Conservation (phyloP, 78 protist genomes). For the Protostelium mycophagum region DNA sequence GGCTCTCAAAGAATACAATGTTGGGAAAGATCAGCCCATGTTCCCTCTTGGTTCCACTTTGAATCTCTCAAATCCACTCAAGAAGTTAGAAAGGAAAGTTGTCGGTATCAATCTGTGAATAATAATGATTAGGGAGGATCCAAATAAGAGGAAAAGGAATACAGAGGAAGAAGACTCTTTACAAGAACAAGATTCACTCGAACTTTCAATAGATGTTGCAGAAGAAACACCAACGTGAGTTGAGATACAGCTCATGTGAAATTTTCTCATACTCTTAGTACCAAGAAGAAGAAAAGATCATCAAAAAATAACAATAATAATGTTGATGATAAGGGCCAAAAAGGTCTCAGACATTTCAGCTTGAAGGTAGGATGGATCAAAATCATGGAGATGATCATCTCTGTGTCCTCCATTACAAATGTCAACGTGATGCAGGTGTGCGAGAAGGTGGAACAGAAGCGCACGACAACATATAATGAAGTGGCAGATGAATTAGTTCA, state of each 20-base stretch:
- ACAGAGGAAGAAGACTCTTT: neutral
- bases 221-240: neutral
- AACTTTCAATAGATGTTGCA: neutral
- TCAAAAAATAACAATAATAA: neutral
- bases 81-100: constrained; percentile 6
- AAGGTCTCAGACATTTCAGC: neutral
- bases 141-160: neutral
- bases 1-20: neutral
- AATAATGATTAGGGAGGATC: constrained; percentile 6
- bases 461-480: constrained; percentile 63
- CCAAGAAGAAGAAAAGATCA: neutral
- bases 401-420: neutral
- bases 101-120: constrained; percentile 6
- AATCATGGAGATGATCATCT: neutral
- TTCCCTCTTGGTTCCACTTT: constrained; percentile 6
- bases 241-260: neutral
- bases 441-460: constrained; percentile 51
- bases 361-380: neutral
- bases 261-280: neutral
- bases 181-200: neutral
- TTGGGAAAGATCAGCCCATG: neutral
- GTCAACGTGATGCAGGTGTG: constrained; percentile 28
- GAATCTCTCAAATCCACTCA: neutral
- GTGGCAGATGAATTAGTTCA: constrained; percentile 42
- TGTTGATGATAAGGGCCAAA: neutral